phyloP scores from a whole-genome alignment of 208 protist species.

The Leptomonas pyrrhocoris region DNA sequence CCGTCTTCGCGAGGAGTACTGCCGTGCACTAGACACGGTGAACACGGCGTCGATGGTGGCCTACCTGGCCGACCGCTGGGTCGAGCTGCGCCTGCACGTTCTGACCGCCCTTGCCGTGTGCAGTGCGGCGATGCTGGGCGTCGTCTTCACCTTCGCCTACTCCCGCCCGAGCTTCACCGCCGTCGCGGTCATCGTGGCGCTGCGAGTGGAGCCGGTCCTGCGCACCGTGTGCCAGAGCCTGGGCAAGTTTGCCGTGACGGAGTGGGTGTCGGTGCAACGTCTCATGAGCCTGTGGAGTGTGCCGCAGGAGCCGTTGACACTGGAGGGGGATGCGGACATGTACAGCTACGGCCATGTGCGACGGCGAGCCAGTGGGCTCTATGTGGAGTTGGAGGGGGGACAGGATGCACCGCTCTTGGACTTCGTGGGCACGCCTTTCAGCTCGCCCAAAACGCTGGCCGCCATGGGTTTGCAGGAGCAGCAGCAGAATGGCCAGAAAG shows the following conservation, averaged over 20 bases:
- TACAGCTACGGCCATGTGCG: constrained; percentile 33
- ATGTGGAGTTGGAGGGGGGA: constrained; percentile 23
- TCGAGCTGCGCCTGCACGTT: constrained; percentile 57
- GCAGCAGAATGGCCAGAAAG: not conserved
- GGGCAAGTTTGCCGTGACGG: constrained; percentile 38
- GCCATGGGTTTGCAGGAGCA: constrained; percentile 4
- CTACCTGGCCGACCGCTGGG: constrained; percentile 66
- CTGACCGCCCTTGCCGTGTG: constrained; percentile 47
- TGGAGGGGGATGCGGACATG: constrained; percentile 27
- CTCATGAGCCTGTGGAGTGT: constrained; percentile 58
- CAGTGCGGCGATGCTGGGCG: constrained; percentile 46
- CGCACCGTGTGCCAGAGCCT: constrained; percentile 42
- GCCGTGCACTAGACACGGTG: constrained; percentile 58
- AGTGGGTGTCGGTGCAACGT: constrained; percentile 63
- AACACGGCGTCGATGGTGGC: constrained; percentile 63
- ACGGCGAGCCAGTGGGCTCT: not conserved
- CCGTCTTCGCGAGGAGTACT: constrained; percentile 72
- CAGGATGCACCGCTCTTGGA: constrained; percentile 15
- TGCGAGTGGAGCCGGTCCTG: constrained; percentile 49
- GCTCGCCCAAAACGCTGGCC: constrained; percentile 10
- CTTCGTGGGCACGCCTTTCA: constrained; percentile 6
- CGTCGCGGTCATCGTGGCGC: constrained; percentile 48
- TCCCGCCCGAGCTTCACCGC: constrained; percentile 48
- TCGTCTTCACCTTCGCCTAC: constrained; percentile 47
- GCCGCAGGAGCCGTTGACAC: constrained; percentile 51